These are phyloP conservation scores for Aurantiochytrium sp. DNA, from an alignment of 108 stramenopile species.

Conservation along the genomic window DNA sequence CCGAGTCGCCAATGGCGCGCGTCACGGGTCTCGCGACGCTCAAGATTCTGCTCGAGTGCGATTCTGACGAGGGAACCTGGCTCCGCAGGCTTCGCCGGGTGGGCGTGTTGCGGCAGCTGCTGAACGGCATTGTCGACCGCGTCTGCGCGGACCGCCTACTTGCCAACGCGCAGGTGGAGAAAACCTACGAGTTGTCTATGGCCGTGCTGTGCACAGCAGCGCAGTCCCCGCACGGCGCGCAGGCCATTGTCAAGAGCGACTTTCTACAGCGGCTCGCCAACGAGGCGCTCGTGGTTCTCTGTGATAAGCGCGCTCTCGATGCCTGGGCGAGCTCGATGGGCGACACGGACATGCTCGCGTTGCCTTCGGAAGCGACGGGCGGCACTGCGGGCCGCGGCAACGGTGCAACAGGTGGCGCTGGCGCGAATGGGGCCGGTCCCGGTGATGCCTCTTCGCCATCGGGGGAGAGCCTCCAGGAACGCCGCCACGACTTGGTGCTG, in stretches of 20 bases:
- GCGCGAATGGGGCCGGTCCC: not conserved
- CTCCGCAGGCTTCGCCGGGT: not conserved
- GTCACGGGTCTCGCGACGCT: not conserved
- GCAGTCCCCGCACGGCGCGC: not conserved
- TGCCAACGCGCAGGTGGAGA: not conserved
- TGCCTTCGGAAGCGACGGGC: not conserved
- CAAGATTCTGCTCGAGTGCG: conserved; percentile 27
- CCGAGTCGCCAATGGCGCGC: not conserved
- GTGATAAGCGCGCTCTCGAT: conserved; percentile 11
- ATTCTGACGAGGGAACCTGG: not conserved
- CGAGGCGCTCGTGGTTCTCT: not conserved
- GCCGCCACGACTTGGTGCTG: not conserved
- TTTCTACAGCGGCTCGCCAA: not conserved
- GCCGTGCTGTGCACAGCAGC: not conserved
- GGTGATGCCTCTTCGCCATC: not conserved
- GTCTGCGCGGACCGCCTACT: not conserved
- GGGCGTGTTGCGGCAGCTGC: not conserved
- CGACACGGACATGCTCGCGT: not conserved
- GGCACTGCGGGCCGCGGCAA: too few relatives aligned
- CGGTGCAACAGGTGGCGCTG: not conserved
- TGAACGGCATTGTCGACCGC: not conserved
- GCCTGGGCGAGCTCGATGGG: conserved; percentile 5
- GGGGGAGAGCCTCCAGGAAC: not conserved
- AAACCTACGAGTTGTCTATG: not conserved
- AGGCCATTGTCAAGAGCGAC: not conserved